These are phyloP conservation scores for Westerdykella aurantiaca DNA, from an alignment of 2,329 filamentous ascomycete genomes.

Conservation along the genomic window DNA sequence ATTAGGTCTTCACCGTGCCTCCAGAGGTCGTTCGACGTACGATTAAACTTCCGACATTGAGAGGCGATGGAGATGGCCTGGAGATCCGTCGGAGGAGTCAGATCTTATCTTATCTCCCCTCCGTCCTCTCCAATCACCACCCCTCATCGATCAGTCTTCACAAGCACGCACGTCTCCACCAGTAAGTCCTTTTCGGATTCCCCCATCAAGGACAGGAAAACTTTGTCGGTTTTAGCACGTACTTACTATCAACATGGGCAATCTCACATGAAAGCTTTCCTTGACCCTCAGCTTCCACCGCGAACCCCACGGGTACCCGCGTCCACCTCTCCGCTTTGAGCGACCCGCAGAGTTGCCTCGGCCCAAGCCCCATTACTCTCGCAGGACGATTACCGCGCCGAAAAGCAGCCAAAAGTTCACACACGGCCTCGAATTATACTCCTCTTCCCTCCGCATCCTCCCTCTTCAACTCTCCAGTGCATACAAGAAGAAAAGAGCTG, in stretches of 20 bases:
- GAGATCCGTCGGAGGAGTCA: slow-evolving; percentile 19
- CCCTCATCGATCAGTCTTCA: not conserved
- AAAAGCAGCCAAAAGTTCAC: not conserved
- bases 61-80: slow-evolving; percentile 11
- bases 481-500: not conserved
- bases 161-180: too few relatives aligned
- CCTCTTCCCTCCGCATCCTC: not conserved
- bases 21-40: not conserved
- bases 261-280: too few relatives aligned
- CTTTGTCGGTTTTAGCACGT: too few relatives aligned
- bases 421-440: not conserved
- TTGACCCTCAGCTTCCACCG: too few relatives aligned
- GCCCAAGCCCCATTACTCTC: slow-evolving; percentile 12
- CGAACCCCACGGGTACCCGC: too few relatives aligned
- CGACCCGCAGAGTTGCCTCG: slow-evolving; percentile 13
- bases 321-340: too few relatives aligned
- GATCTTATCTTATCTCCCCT: not conserved
- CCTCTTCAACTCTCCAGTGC: not conserved
- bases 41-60: not conserved
- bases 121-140: not conserved
- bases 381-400: not conserved
- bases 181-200: too few relatives aligned
- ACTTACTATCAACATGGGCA: too few relatives aligned
- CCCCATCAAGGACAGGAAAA: too few relatives aligned
- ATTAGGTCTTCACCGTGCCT: slow-evolving; percentile 4